Evolutionary conservation across 768 basidiomycete genomes (phyloP), one percentile per base, ranked within the genome.

Genomic region (Termitomyces bulborhizus): DNA sequence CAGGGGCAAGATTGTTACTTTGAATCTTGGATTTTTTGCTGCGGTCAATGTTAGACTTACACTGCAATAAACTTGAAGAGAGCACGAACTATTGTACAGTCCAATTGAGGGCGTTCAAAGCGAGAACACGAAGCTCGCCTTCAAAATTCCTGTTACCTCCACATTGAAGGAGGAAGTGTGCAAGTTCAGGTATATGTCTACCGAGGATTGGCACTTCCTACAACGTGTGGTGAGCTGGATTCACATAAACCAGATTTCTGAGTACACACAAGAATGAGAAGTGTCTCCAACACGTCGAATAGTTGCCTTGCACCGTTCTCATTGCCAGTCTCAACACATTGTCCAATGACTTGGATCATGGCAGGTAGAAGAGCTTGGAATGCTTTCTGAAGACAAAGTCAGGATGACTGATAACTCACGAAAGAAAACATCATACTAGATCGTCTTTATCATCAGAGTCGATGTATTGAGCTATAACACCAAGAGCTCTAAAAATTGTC

Each of bases 1-100:
- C 80, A 45, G 82, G 81, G 15, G 93, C 93, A 55, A 99, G 78
- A 66, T 83, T 83, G 57, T 93, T 80, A 62, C 81, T 81, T 71
- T 97, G 93, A 37, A 99, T 82, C 72, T 94, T 97, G 48, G 88
- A 86, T 75, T 98, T 98, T 84, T 98, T 99, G 76, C 92, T 95
- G 63, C 3, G 61, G 54, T 40, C 13, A 53, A 46, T 56, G 63
- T 62, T 51, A 42, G 48, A 40, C 53, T 51, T 18, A 32, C 39
- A 4, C 6, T 24, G 42, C n/a, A 18, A 18, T 27, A 18, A n/a
- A 9, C 1, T 8, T 16, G 36, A 39, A 47, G 12, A 13, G 36
- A 44, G 12, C 31, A 73, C 87, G 63, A 64, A 86, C 93, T 98
- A 98, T 77, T 95, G 89, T 52, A 98, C 87, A 7, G 94, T 93